These are phyloP conservation scores for Trichoderma asperellum DNA, from an alignment of 2,329 filamentous ascomycete genomes.

Conservation along the genomic window DNA sequence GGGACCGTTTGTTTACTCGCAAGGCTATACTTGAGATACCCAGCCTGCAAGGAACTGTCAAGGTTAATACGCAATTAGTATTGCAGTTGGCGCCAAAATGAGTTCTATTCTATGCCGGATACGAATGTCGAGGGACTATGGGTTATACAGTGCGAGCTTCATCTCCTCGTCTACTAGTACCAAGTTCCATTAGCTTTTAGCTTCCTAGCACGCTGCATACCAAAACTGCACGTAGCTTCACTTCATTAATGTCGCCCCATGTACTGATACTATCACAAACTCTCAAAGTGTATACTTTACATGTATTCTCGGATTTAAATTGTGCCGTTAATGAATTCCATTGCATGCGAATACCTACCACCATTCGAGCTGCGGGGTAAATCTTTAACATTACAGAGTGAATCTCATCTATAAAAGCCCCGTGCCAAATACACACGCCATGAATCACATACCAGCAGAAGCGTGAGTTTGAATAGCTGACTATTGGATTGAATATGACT, in stretches of 20 bases:
- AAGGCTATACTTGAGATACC: background rate
- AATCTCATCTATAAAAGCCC: background rate
- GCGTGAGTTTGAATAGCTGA: background rate
- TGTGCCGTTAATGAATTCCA: background rate
- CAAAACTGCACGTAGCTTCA: too few species aligned
- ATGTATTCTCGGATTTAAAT: background rate
- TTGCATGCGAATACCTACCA: background rate
- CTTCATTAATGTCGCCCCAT: background rate
- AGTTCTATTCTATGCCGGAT: background rate
- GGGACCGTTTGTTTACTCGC: background rate
- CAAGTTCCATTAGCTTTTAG: too few species aligned
- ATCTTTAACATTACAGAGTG: background rate
- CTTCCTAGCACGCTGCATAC: background rate
- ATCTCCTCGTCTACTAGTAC: too few species aligned
- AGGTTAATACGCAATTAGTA: background rate
- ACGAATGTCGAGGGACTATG: too few species aligned
- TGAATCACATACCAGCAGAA: conserved; percentile 1
- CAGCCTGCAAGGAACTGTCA: background rate
- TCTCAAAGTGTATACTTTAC: background rate
- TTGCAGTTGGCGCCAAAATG: background rate
- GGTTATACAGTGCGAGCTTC: too few species aligned
- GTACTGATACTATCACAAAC: background rate
- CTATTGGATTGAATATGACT: background rate
- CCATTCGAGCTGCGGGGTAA: background rate
- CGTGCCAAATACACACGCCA: background rate